These are phyloP conservation scores for Passiflora organensis DNA, from an alignment of 345 rosid genomes.

Conservation along the genomic window DNA sequence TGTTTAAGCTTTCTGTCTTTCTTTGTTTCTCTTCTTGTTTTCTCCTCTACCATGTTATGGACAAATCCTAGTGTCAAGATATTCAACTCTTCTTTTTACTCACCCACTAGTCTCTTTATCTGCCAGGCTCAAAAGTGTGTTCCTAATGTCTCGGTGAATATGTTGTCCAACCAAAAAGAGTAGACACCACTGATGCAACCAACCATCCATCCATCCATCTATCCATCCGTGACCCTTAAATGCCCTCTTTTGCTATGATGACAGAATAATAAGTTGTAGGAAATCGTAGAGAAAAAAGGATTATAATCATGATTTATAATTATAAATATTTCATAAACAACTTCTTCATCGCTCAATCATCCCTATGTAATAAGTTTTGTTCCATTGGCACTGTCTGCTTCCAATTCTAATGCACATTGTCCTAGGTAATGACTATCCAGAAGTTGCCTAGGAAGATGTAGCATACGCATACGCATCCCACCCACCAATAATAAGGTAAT, in stretches of 20 bases:
- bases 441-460: conserved; percentile 11
- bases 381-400: conserved; percentile 10
- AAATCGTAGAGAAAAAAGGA: too few relatives aligned
- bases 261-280: background rate
- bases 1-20: conserved; percentile 4
- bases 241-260: conserved; percentile 10
- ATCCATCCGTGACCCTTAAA: too few relatives aligned
- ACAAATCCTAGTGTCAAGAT: conserved; percentile 20
- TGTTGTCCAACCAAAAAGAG: conserved; percentile 11
- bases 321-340: too few relatives aligned
- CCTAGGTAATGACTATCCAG: conserved; percentile 21
- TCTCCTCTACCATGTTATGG: background rate
- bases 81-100: background rate
- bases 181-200: too few relatives aligned
- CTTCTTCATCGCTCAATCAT: conserved; percentile 6
- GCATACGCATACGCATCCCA: background rate
- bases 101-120: conserved; percentile 1
- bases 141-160: background rate
- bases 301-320: too few relatives aligned
- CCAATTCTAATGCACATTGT: conserved; percentile 19
- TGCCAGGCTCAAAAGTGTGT: conserved; percentile 9
- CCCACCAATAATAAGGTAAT: conserved; percentile 43
- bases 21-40: conserved; percentile 1
- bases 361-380: background rate
- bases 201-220: too few relatives aligned